These are phyloP conservation scores for Aeschynomene evenia DNA, from an alignment of 306 rosid genomes.

Conservation along the genomic window DNA sequence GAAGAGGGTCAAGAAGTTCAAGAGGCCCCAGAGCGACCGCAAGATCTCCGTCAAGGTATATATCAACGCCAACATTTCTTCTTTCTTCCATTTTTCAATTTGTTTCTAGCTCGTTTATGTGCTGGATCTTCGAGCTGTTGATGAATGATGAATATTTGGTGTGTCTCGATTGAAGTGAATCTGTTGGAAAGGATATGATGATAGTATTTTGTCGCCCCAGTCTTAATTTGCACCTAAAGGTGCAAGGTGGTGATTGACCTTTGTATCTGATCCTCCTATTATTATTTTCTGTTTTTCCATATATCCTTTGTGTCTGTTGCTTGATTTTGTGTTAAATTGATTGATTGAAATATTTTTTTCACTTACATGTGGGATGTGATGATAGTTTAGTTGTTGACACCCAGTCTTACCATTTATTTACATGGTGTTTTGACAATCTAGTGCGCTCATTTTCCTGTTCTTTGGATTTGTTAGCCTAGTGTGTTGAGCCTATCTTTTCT, in stretches of 20 bases:
- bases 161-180: too few relatives aligned
- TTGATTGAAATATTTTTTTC: too few relatives aligned
- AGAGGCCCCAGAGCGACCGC: slow-evolving; percentile 80
- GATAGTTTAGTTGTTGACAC: slow-evolving; percentile 38
- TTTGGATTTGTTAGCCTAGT: neutral
- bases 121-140: too few relatives aligned
- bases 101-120: too few relatives aligned
- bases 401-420: slow-evolving; percentile 41
- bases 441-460: too few relatives aligned
- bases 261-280: slow-evolving; percentile 52
- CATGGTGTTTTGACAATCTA: neutral
- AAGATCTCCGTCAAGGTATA: slow-evolving; percentile 75
- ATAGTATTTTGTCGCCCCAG: slow-evolving; percentile 78
- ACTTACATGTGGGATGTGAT: slow-evolving; percentile 29
- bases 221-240: slow-evolving; percentile 60
- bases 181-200: slow-evolving; percentile 62
- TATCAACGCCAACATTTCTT: neutral
- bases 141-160: too few relatives aligned
- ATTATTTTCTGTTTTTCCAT: neutral
- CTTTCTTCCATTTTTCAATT: neutral
- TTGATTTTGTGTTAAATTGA: neutral
- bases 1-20: slow-evolving; percentile 83
- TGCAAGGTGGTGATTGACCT: slow-evolving; percentile 82
- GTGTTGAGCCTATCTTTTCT: fast-evolving
- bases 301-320: neutral